A percentile compares a stretch with the other conserved stretches of the same genome.
Conservation (phyloP, 2,329 filamentous ascomycete genomes). For the Scorias spongiosa region DNA sequence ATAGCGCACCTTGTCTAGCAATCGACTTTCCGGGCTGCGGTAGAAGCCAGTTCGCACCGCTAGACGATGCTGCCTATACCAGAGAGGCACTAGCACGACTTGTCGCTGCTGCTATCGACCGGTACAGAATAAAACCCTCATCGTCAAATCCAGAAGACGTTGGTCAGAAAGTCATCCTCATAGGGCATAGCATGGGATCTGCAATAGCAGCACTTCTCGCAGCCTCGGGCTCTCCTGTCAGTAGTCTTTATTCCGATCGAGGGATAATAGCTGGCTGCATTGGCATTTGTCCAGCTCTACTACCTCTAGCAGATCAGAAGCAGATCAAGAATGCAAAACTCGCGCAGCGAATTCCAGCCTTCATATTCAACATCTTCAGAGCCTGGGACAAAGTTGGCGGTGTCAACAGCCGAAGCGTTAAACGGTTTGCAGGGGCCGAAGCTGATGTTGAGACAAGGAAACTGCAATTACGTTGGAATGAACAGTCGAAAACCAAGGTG, state of each 20-base stretch:
- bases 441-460: slow-evolving; percentile 51
- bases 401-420: slow-evolving; percentile 59
- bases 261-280: slow-evolving; percentile 57
- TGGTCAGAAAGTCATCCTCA: slow-evolving; percentile 56
- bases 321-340: slow-evolving; percentile 34
- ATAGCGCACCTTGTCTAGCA: slow-evolving; percentile 69
- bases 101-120: slow-evolving; percentile 57
- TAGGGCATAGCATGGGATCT: slow-evolving; percentile 85
- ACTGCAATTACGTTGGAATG: slow-evolving; percentile 61
- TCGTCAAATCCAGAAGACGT: slow-evolving; percentile 11
- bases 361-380: slow-evolving; percentile 62
- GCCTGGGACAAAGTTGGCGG: slow-evolving; percentile 69
- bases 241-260: slow-evolving; percentile 35
- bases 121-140: slow-evolving; percentile 49
- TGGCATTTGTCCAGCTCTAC: slow-evolving; percentile 64
- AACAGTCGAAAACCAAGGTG: slow-evolving; percentile 66
- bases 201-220: slow-evolving; percentile 61
- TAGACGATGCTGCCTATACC: slow-evolving; percentile 49
- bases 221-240: slow-evolving; percentile 39
- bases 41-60: slow-evolving; percentile 57
- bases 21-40: slow-evolving; percentile 88
- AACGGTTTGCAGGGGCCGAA: slow-evolving; percentile 55
- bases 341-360: slow-evolving; percentile 53
- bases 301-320: slow-evolving; percentile 26
- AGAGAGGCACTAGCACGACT: slow-evolving; percentile 61